Evolutionary conservation across 2,329 filamentous ascomycete genomes (phyloP), one percentile per base, ranked within the genome.

Genomic region (Geosmithia flava): DNA sequence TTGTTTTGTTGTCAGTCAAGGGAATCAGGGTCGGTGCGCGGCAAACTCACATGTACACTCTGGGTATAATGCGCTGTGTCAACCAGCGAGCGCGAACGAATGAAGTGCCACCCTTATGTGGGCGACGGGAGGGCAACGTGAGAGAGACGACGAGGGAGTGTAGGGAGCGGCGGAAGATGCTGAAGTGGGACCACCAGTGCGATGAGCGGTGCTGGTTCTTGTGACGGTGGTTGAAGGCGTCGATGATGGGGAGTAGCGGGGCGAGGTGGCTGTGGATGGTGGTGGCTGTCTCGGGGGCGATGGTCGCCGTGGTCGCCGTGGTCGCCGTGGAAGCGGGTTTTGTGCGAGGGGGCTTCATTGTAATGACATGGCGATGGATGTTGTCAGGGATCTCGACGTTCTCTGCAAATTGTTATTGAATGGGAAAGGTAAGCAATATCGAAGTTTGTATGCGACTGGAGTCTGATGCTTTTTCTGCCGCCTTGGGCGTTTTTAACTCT

Each of bases 201-300:
- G 82, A 77, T 52, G 76, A 73, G 48, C 81, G 81, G 64, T 97
- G 91, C 68, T 97, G 91, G 68, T 96, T 97, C 60, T 82, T 83
- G 70, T 96, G 93, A 57, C 89, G 87, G 61, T 87, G 81, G 64
- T 83, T 78, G 57, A 94, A 78, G 54, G 85, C 76, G 58, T 83
- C 73, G 43, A 96, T 78, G 44, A 90, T 66, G 46, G 75, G 62
- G 27, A 68, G 55, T 27, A 72, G 58, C 2, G 69, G 61, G 2
- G 56, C 49, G 42, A 78, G 65, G 23, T 59, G 54, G 45, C 54
- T 51, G 47, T 57, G 52, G 42, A 57, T 51, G 40, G 49, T 49
- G 27, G 51, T 44, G 20, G 53, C 47, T 13, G 33, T 3, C 33
- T 37, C 33, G 10, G 33, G 33, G 11, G 33, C 3, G 20, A 45